Evolutionary conservation across 257 asterid species (phyloP).

Genomic region (Ehretia macrophylla): DNA sequence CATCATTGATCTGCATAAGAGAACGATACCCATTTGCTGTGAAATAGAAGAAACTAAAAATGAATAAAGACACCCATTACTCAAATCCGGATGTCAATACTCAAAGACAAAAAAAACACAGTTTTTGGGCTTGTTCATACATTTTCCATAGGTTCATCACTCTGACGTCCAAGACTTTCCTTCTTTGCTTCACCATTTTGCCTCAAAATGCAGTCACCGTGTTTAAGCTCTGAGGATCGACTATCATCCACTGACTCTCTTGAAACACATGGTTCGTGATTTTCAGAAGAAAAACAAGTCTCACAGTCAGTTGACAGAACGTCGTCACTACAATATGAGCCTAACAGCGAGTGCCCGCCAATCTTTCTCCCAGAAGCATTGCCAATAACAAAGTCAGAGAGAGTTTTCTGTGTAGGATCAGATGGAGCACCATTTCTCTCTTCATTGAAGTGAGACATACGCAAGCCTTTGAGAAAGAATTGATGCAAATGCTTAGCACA

Average conservation of each 20-base stretch:
- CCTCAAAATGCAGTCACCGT: constrained; percentile 9
- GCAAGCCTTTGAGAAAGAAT: constrained; percentile 50
- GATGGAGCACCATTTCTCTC: constrained; percentile 41
- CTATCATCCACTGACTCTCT: constrained; percentile 21
- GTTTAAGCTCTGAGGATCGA: constrained; percentile 30
- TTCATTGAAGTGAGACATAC: constrained; percentile 78
- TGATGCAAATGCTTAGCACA: constrained; percentile 8
- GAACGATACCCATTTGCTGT: background rate
- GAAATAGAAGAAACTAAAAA: background rate
- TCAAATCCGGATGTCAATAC: background rate
- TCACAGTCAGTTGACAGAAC: constrained; percentile 25
- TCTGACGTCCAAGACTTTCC: constrained; percentile 18
- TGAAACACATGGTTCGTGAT: constrained; percentile 24
- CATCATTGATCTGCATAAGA: constrained; percentile 33
- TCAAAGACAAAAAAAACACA: background rate
- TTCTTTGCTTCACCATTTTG: constrained; percentile 25
- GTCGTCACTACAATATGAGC: constrained; percentile 29
- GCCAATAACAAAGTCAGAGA: constrained; percentile 51
- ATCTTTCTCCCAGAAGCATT: constrained; percentile 31
- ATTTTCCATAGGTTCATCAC: constrained; percentile 17
- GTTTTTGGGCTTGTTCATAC: constrained; percentile 25
- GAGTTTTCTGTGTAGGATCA: constrained; percentile 86
- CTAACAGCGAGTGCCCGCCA: constrained; percentile 23
- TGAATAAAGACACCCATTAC: background rate
- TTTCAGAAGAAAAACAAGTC: constrained; percentile 25